Conservation (phyloP, 169 alveolate genomes). For the Theileria annulata region DNA sequence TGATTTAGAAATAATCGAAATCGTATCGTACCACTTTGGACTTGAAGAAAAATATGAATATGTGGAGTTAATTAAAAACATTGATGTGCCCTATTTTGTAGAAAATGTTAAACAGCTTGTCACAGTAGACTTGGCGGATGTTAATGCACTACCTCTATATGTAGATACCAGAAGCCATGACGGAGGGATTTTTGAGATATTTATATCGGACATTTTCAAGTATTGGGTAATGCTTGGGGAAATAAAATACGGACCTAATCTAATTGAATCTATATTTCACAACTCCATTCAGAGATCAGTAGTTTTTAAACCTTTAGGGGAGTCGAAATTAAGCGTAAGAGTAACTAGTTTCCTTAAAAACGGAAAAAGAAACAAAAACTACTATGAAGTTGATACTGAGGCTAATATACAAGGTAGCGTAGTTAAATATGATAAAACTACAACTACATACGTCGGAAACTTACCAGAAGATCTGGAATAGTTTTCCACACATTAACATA, state of each 20-base stretch:
- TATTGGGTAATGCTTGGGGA: background rate
- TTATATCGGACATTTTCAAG: background rate
- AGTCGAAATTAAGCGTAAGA: background rate
- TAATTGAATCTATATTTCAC: background rate
- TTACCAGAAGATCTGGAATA: too few species aligned
- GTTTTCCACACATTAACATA: too few species aligned
- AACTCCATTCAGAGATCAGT: background rate
- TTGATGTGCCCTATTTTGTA: background rate
- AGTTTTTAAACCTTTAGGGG: background rate
- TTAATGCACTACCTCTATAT: background rate
- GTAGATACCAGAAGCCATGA: background rate
- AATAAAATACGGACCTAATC: background rate
- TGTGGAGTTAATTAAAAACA: background rate
- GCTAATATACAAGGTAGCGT: background rate
- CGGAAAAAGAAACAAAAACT: background rate
- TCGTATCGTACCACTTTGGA: background rate
- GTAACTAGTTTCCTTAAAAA: background rate
- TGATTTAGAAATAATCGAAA: background rate
- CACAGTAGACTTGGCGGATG: constrained; percentile 1
- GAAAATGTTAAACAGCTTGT: background rate
- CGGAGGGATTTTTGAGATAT: background rate
- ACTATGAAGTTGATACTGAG: background rate
- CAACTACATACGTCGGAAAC: too few species aligned
- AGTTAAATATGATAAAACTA: too few species aligned
- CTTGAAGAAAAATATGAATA: background rate